Evolutionary conservation across 306 rosid genomes (phyloP).

Genomic region (Cotoneaster glaucophyllus): DNA sequence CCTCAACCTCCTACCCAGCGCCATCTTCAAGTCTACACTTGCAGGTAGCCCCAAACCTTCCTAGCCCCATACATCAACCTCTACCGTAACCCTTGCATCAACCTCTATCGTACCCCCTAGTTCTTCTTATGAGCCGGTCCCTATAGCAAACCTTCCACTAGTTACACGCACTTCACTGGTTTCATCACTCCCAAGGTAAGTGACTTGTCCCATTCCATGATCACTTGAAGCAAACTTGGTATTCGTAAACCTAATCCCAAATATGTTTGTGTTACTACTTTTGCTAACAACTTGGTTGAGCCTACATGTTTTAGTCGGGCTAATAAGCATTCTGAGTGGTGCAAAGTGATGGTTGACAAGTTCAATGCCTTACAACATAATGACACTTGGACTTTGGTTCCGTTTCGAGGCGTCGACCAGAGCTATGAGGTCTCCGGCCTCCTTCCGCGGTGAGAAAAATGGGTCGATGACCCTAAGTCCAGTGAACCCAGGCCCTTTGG

Average conservation of each 20-base stretch:
- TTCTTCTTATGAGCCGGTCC: too few relatives aligned
- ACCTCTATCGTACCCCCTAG: too few relatives aligned
- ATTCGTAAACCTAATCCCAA: not conserved
- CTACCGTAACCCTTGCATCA: too few relatives aligned
- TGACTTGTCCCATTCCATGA: too few relatives aligned
- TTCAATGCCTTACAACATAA: not conserved
- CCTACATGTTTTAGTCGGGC: not conserved
- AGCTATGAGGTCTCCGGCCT: too few relatives aligned
- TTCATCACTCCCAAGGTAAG: too few relatives aligned
- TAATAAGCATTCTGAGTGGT: not conserved
- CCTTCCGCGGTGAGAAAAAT: too few relatives aligned
- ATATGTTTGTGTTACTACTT: not conserved
- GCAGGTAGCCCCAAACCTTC: fast-evolving
- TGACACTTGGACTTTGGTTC: not conserved
- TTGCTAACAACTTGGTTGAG: not conserved
- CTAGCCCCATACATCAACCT: too few relatives aligned
- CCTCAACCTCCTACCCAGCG: fast-evolving
- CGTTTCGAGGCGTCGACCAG: too few relatives aligned
- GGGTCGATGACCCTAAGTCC: too few relatives aligned
- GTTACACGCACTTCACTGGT: fast-evolving
- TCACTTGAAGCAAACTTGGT: not conserved
- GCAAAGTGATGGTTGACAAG: not conserved
- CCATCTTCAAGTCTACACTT: fast-evolving
- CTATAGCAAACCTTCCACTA: fast-evolving
- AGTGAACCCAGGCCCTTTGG: too few relatives aligned